Percentiles rank a stretch among this genome's conserved stretches.
Evolutionary conservation across 495 filamentous ascomycete genomes (phyloP).

Genomic region (Eremomyces bilateralis): DNA sequence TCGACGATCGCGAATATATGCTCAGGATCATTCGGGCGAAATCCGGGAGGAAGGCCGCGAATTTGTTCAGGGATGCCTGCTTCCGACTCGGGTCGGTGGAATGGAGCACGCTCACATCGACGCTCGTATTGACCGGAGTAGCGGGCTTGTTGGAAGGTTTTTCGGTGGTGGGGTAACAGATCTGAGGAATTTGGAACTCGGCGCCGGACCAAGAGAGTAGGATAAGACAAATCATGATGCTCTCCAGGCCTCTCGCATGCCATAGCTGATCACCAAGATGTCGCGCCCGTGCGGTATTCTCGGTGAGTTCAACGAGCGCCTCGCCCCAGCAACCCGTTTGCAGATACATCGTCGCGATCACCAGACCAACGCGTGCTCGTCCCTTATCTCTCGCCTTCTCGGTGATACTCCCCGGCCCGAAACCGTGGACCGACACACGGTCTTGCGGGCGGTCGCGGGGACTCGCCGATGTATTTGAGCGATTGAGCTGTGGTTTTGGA

Average conservation of each 20-base stretch:
- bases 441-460: conserved; percentile 38
- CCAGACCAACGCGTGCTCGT: conserved; percentile 56
- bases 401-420: conserved; percentile 48
- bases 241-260: conserved; percentile 89
- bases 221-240: conserved; percentile 58
- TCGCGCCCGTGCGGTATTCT: conserved; percentile 56
- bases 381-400: conserved; percentile 67
- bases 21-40: conserved; percentile 64
- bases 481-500: conserved; percentile 9
- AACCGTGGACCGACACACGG: conserved; percentile 62
- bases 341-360: conserved; percentile 71
- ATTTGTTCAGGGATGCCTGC: conserved; percentile 28
- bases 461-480: neutral
- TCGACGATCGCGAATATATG: conserved; percentile 53
- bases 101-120: neutral
- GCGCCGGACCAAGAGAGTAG: conserved; percentile 69
- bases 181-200: conserved; percentile 59
- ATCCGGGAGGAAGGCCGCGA: conserved; percentile 43
- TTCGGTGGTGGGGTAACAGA: conserved; percentile 36
- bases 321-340: conserved; percentile 76
- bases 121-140: neutral
- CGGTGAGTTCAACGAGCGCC: conserved; percentile 65
- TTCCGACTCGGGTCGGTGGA: neutral
- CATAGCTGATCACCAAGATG: conserved; percentile 77
- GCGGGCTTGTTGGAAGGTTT: conserved; percentile 13